These are phyloP conservation scores for Acrasis kona DNA, from an alignment of 78 protist genomes.

Conservation along the genomic window DNA sequence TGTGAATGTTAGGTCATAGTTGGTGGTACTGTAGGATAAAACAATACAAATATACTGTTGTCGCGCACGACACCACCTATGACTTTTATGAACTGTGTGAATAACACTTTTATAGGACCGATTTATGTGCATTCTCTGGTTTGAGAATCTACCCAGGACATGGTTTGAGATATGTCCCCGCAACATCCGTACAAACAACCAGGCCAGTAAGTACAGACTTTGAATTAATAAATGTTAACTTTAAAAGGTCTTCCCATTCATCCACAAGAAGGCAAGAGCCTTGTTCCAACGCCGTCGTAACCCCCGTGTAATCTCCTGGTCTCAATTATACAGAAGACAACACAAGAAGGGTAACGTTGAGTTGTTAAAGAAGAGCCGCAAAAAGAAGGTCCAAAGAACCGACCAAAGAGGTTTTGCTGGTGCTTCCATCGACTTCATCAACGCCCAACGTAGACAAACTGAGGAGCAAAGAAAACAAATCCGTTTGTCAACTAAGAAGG, in stretches of 20 bases:
- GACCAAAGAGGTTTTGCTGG: constrained; percentile 31
- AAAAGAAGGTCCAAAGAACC: constrained; percentile 30
- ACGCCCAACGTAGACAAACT: neutral
- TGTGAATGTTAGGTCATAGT: too few relatives aligned
- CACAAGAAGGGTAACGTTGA: constrained; percentile 39
- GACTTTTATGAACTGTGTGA: too few relatives aligned
- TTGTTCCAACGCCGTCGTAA: constrained; percentile 30
- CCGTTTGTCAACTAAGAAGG: neutral
- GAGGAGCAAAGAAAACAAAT: neutral
- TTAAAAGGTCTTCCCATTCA: constrained; percentile 7
- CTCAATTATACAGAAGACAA: constrained; percentile 47
- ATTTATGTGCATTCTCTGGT: constrained; percentile 46
- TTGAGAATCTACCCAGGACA: constrained; percentile 66
- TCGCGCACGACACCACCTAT: too few relatives aligned
- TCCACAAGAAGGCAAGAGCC: constrained; percentile 31
- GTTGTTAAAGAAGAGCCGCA: constrained; percentile 1
- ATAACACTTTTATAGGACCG: constrained; percentile 35
- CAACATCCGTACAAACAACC: constrained; percentile 10
- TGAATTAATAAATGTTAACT: neutral
- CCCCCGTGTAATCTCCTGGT: constrained; percentile 61
- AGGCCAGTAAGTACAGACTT: constrained; percentile 16
- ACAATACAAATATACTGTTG: too few relatives aligned
- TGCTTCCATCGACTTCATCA: constrained; percentile 26
- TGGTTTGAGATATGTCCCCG: constrained; percentile 52
- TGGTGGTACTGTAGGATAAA: too few relatives aligned